Conservation (phyloP, 257 asterid species). For the Scutellaria barbata region DNA sequence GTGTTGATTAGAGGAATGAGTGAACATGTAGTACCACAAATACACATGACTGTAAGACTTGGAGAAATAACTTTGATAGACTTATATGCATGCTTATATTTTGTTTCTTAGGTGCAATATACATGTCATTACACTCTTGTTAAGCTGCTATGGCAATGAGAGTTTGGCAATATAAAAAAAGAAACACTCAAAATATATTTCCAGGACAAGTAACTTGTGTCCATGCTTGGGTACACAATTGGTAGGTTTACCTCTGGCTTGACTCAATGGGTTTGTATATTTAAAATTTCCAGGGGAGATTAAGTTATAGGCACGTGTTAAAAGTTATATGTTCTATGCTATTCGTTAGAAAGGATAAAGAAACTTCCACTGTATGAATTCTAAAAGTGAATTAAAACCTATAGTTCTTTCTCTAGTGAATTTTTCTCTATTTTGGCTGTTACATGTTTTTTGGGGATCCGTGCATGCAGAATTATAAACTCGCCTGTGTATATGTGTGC, state of each 20-base stretch:
- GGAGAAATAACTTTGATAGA: constrained; percentile 3
- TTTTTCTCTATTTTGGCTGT: neutral
- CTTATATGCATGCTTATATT: constrained; percentile 4
- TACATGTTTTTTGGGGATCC: neutral
- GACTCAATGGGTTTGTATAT: neutral
- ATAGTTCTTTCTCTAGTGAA: neutral
- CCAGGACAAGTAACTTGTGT: neutral
- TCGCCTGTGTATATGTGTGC: neutral
- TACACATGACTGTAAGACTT: neutral
- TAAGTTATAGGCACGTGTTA: neutral
- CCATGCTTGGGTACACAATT: constrained; percentile 10
- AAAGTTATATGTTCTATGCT: constrained; percentile 6
- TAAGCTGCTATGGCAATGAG: neutral
- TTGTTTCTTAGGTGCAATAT: constrained; percentile 3
- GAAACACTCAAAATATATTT: neutral
- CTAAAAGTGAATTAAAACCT: too few species aligned
- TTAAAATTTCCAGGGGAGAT: neutral
- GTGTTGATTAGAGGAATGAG: constrained; percentile 14
- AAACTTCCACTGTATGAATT: neutral
- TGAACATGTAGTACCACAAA: neutral
- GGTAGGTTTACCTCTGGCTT: neutral
- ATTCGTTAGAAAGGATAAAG: neutral
- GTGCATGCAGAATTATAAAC: neutral
- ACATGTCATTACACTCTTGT: neutral
- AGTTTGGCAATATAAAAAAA: constrained; percentile 1